A percentile compares a stretch with the other conserved stretches of the same genome.
These are phyloP conservation scores for Hebeloma cylindrosporum DNA, from an alignment of 768 basidiomycete genomes.

Conservation along the genomic window DNA sequence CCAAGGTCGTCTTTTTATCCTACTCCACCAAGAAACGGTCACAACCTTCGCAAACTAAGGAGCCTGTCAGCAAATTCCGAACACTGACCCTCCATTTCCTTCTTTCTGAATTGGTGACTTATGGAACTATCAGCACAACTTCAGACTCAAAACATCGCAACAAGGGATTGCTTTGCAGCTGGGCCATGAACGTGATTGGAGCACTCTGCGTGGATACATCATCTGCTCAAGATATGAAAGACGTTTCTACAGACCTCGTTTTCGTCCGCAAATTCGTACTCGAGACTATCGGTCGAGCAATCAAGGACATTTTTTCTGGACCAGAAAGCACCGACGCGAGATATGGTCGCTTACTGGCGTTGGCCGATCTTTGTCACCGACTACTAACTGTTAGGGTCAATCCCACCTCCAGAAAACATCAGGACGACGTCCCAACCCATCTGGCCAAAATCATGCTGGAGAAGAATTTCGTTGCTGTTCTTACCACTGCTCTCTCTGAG, in stretches of 20 bases:
- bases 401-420: constrained; percentile 46
- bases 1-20: constrained; percentile 86
- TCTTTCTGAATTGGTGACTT: constrained; percentile 79
- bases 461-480: constrained; percentile 88
- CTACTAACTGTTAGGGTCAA: constrained; percentile 80
- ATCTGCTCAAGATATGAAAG: constrained; percentile 66
- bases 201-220: constrained; percentile 90
- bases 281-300: constrained; percentile 81
- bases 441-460: constrained; percentile 98
- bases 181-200: constrained; percentile 88
- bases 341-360: constrained; percentile 86
- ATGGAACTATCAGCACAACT: constrained; percentile 67
- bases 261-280: constrained; percentile 91
- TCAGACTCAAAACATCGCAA: constrained; percentile 54
- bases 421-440: constrained; percentile 82
- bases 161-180: constrained; percentile 68
- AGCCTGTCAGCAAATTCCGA: constrained; percentile 56
- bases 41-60: constrained; percentile 61
- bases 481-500: constrained; percentile 87
- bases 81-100: constrained; percentile 75
- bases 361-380: constrained; percentile 86
- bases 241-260: constrained; percentile 74
- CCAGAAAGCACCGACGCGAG: constrained; percentile 65
- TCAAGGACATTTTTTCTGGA: constrained; percentile 70
- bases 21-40: constrained; percentile 68